Base-by-base conservation (phyloP, 495 filamentous ascomycete species). In the Penicillium desertorum region DNA sequence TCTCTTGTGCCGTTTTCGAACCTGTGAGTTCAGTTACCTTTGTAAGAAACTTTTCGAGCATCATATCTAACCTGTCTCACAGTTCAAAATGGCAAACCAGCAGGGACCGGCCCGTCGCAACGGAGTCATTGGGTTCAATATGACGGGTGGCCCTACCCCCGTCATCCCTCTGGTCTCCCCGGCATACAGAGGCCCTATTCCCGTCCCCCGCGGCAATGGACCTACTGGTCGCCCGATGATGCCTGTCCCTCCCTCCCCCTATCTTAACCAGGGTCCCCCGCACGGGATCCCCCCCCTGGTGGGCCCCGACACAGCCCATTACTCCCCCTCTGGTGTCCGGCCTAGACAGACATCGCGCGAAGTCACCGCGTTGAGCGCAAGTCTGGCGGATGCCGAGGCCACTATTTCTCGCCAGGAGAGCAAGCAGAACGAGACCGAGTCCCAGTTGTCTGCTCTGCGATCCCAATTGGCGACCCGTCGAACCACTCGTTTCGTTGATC, bases 231-330 rank as follows among this genome's bases (percentile, higher is more conserved):
- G 22, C 22, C 22, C 22, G 22, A 22, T 22, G 22, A 3, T 22
- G 1, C 2, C 27, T 10, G 7, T n/a, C n/a, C n/a, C 9, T 29
- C 4, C n/a, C 27, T 16, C 9, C n/a, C n/a, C n/a, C n/a, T n/a
- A n/a, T n/a, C n/a, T n/a, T n/a, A n/a, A n/a, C 47, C 47, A 50
- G 32, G 32, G 17, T n/a, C 47, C 47, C 23, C 47, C 47, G 29
- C 32, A 50, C 47, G n/a, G 47, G 32, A 50, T n/a, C 32, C 4
- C 17, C 47, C 47, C 32, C 32, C 47, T 50, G 47, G 47, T 20
- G 20, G 32, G 47, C 47, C 47, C 47, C 29, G 47, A 22, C 47
- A 50, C 32, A 50, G 47, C 47, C 47, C 47, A 16, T 20, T 7
- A 10, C 8, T 22, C 25, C 17, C 17, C 47, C 1, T n/a, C 5